Percentiles rank a stretch among this genome's conserved stretches.
phyloP scores from a whole-genome alignment of 1,284 basidiomycete genomes.

The Trametes polyzona region DNA sequence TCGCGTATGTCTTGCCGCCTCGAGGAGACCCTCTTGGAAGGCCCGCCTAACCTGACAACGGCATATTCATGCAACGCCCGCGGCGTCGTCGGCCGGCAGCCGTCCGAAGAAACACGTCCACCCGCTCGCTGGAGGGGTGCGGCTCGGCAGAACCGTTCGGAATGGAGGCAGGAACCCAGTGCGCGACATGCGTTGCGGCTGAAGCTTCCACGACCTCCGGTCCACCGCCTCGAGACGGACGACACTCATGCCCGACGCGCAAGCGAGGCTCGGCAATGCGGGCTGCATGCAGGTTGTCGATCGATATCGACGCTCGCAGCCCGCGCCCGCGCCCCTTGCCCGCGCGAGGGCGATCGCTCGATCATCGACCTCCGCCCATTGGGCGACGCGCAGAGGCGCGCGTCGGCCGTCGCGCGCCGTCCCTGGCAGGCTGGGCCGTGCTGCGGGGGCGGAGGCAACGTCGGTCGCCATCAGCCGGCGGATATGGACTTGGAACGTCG shows the following conservation, averaged over 20 bases:
- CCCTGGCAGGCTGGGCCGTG: background rate
- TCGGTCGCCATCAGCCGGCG: conserved; percentile 3
- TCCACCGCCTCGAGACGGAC: too few species aligned
- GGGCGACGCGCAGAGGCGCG: background rate
- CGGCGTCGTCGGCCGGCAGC: background rate
- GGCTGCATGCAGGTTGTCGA: too few species aligned
- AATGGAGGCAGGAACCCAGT: too few species aligned
- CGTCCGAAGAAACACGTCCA: background rate
- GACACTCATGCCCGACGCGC: too few species aligned
- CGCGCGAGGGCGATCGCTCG: background rate
- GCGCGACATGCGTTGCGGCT: too few species aligned
- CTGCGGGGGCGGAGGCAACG: background rate
- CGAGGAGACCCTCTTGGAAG: conserved; percentile 4
- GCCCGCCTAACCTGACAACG: background rate
- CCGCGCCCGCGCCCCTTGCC: background rate
- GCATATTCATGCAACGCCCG: background rate
- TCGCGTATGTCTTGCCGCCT: conserved; percentile 1
- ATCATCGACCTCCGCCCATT: background rate
- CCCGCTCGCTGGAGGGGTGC: too few species aligned
- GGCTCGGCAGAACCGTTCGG: too few species aligned
- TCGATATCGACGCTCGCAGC: too few species aligned
- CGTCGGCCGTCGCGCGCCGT: background rate
- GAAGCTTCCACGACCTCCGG: too few species aligned
- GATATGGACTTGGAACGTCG: background rate
- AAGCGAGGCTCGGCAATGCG: too few species aligned